These are phyloP conservation scores for Blastobotrys buckinghamii DNA, from an alignment of 1,139 yeast species.

Conservation along the genomic window DNA sequence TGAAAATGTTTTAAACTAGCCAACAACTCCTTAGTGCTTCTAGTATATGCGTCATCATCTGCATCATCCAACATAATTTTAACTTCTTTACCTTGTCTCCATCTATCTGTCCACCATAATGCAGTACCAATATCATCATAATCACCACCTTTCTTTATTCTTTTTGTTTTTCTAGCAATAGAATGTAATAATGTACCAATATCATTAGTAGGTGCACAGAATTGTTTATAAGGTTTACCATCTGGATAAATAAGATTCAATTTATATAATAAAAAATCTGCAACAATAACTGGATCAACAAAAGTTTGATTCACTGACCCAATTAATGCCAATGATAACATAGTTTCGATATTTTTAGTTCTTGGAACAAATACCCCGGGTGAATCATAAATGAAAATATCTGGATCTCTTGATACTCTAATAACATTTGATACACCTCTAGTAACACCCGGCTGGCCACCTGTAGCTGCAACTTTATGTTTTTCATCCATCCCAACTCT, in stretches of 20 bases:
- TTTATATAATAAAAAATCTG: conserved; percentile 74
- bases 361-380: conserved; percentile 78
- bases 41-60: conserved; percentile 22
- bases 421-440: conserved; percentile 73
- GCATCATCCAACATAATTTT: conserved; percentile 35
- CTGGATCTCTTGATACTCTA: conserved; percentile 55
- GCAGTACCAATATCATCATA: conserved; percentile 60
- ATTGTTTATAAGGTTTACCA: conserved; percentile 35
- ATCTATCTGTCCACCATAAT: conserved; percentile 57
- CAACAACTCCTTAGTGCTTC: conserved; percentile 21
- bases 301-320: conserved; percentile 70
- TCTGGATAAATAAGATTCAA: conserved; percentile 45
- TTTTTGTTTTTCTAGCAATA: conserved; percentile 38
- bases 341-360: conserved; percentile 57
- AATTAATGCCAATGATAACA: conserved; percentile 68
- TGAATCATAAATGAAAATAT: conserved; percentile 73
- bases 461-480: conserved; percentile 75
- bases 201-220: conserved; percentile 67
- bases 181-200: conserved; percentile 53
- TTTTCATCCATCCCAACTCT: conserved; percentile 43
- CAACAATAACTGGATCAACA: conserved; percentile 79
- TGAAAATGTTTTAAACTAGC: conserved; percentile 22
- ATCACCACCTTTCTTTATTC: conserved; percentile 31
- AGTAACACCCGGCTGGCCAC: conserved; percentile 90
- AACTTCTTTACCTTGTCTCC: conserved; percentile 54